phyloP scores from a whole-genome alignment of 495 filamentous ascomycete species.

The Penicillium daleae region DNA sequence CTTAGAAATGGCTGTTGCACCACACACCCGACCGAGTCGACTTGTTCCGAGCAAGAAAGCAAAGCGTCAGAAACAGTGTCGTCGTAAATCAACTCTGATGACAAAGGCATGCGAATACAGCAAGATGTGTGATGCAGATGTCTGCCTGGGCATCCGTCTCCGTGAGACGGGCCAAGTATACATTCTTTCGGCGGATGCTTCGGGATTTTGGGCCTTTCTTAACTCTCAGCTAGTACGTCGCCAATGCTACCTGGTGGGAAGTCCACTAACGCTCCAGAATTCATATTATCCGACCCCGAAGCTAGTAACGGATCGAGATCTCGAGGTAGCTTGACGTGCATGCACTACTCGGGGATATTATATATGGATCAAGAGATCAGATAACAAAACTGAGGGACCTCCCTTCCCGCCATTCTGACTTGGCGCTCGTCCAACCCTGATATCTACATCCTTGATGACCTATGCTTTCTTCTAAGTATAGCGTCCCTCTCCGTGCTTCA shows the following conservation, averaged over 20 bases:
- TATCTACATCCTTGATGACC: neutral
- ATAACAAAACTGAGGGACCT: no score
- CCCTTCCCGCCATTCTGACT: no score
- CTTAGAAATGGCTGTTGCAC: neutral
- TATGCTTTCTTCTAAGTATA: neutral
- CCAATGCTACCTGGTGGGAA: neutral
- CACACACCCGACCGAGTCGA: neutral
- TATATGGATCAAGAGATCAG: no score
- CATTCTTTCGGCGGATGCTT: neutral
- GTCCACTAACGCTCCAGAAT: neutral
- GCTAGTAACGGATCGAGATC: neutral
- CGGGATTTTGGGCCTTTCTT: conserved; percentile 8
- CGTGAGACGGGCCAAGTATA: neutral
- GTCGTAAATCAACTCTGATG: neutral
- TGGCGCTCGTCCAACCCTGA: neutral
- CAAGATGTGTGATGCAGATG: no score
- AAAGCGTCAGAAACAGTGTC: neutral
- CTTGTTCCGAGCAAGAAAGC: neutral
- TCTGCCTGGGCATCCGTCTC: neutral
- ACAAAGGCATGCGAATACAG: no score
- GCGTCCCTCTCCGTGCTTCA: neutral
- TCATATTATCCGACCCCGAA: neutral
- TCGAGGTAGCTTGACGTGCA: neutral
- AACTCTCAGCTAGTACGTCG: neutral
- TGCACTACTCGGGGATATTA: neutral